Conservation (phyloP, 805 yeast genomes). For the Candida nanaspora region DNA sequence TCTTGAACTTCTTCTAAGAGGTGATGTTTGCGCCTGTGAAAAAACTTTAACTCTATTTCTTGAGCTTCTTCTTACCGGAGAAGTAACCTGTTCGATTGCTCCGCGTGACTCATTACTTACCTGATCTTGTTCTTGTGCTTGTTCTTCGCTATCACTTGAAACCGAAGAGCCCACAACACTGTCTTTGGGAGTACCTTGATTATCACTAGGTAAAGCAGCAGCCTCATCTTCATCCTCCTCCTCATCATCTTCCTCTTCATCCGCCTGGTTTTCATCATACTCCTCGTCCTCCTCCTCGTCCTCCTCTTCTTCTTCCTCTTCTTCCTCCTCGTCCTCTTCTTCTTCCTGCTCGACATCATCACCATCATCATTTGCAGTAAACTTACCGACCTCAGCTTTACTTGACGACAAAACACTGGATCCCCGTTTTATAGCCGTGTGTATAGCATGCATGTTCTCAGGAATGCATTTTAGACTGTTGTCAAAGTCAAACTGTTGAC, state of each 20-base stretch:
- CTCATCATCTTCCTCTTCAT: slow-evolving; percentile 2
- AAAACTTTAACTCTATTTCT: neutral
- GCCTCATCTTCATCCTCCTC: neutral
- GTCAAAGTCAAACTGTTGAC: slow-evolving; percentile 5
- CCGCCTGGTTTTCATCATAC: slow-evolving; percentile 6
- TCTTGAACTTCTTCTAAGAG: neutral
- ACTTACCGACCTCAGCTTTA: slow-evolving; percentile 13
- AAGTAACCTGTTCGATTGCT: neutral
- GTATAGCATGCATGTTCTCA: too few species aligned
- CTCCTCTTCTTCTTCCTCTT: slow-evolving; percentile 3
- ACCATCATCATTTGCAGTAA: slow-evolving; percentile 8
- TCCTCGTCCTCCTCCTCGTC: slow-evolving; percentile 2
- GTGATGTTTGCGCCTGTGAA: neutral
- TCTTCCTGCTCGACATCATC: slow-evolving; percentile 8
- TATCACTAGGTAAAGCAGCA: neutral
- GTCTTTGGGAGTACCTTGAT: neutral
- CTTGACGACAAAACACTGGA: too few species aligned
- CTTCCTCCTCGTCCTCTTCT: slow-evolving; percentile 4
- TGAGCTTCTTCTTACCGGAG: neutral
- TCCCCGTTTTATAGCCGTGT: too few species aligned
- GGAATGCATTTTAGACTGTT: slow-evolving; percentile 18
- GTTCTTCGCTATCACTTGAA: neutral
- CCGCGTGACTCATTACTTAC: neutral
- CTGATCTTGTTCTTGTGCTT: neutral
- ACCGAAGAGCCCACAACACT: neutral